Conservation (phyloP, 2,329 filamentous ascomycete species). For the Cladosporium phlei region DNA sequence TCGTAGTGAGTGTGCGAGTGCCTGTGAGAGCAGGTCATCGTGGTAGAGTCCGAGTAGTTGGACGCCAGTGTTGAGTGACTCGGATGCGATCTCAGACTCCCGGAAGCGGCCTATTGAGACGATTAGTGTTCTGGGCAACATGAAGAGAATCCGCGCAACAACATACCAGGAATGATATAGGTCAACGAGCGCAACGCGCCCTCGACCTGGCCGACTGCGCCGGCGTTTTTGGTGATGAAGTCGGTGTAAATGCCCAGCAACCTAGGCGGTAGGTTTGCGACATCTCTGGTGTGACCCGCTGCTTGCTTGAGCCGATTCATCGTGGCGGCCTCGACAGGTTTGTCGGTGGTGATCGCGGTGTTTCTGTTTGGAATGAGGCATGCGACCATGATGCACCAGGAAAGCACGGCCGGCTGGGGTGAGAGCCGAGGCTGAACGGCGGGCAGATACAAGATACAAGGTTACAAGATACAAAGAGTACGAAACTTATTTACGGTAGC, state of each 20-base stretch:
- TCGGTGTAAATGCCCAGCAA: conserved; percentile 63
- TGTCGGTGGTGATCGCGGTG: neutral
- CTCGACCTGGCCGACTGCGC: conserved; percentile 92
- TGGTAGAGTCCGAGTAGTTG: conserved; percentile 91
- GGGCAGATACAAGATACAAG: too few species aligned
- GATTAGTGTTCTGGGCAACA: too few species aligned
- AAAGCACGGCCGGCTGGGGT: conserved; percentile 3
- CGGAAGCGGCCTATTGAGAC: conserved; percentile 66
- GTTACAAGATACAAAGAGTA: too few species aligned
- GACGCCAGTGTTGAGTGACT: conserved; percentile 74
- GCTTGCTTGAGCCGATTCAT: conserved; percentile 29
- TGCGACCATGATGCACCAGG: conserved; percentile 3
- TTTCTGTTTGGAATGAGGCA: neutral
- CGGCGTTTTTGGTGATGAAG: conserved; percentile 91
- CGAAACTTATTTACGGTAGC: too few species aligned
- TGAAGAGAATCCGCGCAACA: too few species aligned
- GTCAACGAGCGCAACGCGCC: conserved; percentile 86
- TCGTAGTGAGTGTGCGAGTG: conserved; percentile 51
- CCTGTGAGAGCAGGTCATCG: conserved; percentile 73
- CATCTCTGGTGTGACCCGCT: conserved; percentile 27
- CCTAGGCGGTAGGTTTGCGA: conserved; percentile 28
- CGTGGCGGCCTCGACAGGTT: conserved; percentile 15
- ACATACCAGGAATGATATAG: conserved; percentile 82
- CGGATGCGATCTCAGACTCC: conserved; percentile 91
- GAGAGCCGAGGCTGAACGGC: neutral